Conservation (phyloP, 2,329 filamentous ascomycete genomes). For the Ceratocystis papillata region DNA sequence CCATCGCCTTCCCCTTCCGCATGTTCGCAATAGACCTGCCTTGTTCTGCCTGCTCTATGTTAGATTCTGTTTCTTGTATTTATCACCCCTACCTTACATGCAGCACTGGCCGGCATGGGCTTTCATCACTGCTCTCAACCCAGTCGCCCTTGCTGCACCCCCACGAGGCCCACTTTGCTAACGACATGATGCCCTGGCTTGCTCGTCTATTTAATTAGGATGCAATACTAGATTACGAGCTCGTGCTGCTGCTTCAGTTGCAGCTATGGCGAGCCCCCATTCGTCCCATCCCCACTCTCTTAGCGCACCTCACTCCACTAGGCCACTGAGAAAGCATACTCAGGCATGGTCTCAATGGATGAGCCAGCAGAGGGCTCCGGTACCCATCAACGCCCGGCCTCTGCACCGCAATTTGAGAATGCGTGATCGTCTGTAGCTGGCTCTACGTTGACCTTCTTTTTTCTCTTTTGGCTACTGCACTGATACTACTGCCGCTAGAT, state of each 20-base stretch:
- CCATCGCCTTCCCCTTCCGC: conserved; percentile 3
- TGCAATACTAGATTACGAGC: not conserved
- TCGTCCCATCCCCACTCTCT: not conserved
- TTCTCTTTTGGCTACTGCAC: conserved; percentile 1
- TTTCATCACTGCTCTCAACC: not conserved
- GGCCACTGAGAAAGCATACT: conserved; percentile 17
- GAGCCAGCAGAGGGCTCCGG: conserved; percentile 22
- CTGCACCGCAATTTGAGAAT: conserved; percentile 13
- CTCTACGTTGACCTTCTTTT: conserved; percentile 14
- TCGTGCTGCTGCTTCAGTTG: conserved; percentile 28
- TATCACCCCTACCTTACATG: not conserved
- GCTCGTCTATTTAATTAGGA: not conserved
- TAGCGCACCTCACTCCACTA: not conserved
- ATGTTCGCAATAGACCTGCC: conserved; percentile 2
- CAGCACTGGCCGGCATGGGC: not conserved
- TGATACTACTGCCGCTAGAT: not conserved
- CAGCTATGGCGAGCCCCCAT: not conserved
- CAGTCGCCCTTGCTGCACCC: not conserved
- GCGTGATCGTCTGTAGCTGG: not conserved
- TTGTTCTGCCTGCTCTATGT: not conserved
- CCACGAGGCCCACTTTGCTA: not conserved
- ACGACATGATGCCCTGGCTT: not conserved
- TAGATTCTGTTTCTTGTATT: conserved; percentile 4
- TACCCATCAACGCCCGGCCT: conserved; percentile 16
- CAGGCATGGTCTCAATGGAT: conserved; percentile 25